These are phyloP conservation scores for Pyrenophora teres DNA, from an alignment of 2,329 filamentous ascomycete species.

Conservation along the genomic window DNA sequence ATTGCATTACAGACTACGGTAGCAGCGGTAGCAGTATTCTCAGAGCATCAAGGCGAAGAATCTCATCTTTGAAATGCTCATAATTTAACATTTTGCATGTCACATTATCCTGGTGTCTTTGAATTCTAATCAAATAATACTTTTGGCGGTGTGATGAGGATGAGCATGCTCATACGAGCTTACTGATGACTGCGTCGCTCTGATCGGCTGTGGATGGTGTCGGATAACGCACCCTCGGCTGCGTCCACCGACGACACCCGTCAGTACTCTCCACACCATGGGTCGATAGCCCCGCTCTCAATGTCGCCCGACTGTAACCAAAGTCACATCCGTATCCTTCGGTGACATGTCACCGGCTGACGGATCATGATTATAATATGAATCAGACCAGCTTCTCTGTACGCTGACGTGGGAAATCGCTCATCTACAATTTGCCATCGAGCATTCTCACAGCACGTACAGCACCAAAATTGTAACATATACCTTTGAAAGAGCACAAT, in stretches of 20 bases:
- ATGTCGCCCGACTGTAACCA: not conserved
- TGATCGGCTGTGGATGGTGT: constrained; percentile 1
- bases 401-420: too few species aligned
- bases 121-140: not conserved
- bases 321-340: not conserved
- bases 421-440: too few species aligned
- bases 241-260: constrained; percentile 23
- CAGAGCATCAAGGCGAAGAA: not conserved
- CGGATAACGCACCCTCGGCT: constrained; percentile 25
- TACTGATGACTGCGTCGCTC: not conserved
- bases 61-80: not conserved
- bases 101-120: not conserved
- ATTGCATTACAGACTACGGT: constrained; percentile 3
- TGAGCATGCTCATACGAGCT: too few species aligned
- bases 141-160: too few species aligned
- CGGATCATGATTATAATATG: not conserved
- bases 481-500: not conserved
- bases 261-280: constrained; percentile 1
- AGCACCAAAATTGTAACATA: not conserved
- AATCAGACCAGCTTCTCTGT: not conserved
- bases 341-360: constrained; percentile 8
- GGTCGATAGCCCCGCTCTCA: constrained; percentile 21
- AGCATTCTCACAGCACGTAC: too few species aligned
- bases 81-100: not conserved
- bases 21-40: constrained; percentile 1